Evolutionary conservation across 1,284 basidiomycete genomes (phyloP).

Genomic region (Meripilus lineatus): DNA sequence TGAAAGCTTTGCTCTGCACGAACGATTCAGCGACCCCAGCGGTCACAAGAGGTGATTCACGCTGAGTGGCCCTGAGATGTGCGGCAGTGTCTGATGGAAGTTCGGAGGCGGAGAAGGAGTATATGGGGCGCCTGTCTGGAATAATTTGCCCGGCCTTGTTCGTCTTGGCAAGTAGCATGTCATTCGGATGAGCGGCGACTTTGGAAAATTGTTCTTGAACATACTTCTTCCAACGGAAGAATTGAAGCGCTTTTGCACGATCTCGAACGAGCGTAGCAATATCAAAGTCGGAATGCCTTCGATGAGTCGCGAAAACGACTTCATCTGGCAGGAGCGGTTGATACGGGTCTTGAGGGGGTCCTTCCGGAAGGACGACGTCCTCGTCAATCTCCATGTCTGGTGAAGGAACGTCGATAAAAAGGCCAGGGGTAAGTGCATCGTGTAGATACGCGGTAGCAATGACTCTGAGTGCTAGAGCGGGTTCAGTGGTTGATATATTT

Average conservation of each 20-base stretch:
- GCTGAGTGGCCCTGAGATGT: conserved; percentile 1
- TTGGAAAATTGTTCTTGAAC: conserved; percentile 1
- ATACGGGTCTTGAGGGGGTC: conserved; percentile 4
- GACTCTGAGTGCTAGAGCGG: conserved; percentile 1
- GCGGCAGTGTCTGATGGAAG: conserved; percentile 2
- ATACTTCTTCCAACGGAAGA: conserved; percentile 3
- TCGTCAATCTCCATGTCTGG: conserved; percentile 1
- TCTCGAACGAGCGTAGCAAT: neutral
- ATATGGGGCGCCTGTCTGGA: neutral
- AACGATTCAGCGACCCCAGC: conserved; percentile 1
- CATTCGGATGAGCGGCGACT: conserved; percentile 2
- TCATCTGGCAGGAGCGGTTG: conserved; percentile 4
- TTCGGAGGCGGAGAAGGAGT: conserved; percentile 2
- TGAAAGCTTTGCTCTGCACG: conserved; percentile 6
- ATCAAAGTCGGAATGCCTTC: conserved; percentile 4
- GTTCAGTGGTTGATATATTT: conserved; percentile 1
- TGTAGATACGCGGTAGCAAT: conserved; percentile 1
- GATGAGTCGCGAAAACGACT: conserved; percentile 3
- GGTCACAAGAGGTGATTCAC: conserved; percentile 1
- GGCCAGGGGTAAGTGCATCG: neutral
- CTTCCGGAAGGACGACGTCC: conserved; percentile 2
- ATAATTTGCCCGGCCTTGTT: neutral
- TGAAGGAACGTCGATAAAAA: neutral
- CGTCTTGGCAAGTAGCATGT: neutral
- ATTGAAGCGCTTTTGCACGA: conserved; percentile 3